A percentile compares a stretch with the other conserved stretches of the same genome.
These are phyloP conservation scores for Neodidymelliopsis sp. DNA, from an alignment of 2,329 filamentous ascomycete genomes.

Conservation along the genomic window DNA sequence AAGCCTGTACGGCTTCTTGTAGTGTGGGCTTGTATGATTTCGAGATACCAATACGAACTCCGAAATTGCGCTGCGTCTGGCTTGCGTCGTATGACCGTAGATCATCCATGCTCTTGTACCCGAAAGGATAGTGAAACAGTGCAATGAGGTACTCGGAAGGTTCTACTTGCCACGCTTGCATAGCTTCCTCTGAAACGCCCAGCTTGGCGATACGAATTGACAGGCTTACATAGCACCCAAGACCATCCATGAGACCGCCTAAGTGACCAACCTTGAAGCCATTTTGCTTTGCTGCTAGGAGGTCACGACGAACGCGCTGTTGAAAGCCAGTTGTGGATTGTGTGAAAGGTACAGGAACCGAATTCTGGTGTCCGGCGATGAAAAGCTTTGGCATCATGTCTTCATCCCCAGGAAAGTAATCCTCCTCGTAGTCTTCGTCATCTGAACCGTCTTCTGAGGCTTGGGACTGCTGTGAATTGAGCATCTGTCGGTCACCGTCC, in stretches of 20 bases:
- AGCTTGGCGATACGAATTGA: constrained; percentile 75
- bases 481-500: constrained; percentile 54
- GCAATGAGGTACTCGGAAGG: constrained; percentile 75
- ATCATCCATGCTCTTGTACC: constrained; percentile 67
- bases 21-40: constrained; percentile 74
- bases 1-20: constrained; percentile 61
- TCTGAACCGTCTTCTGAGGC: constrained; percentile 40
- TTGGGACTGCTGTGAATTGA: constrained; percentile 47
- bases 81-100: constrained; percentile 55
- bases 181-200: constrained; percentile 74
- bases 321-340: constrained; percentile 36
- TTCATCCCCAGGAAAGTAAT: constrained; percentile 50
- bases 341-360: constrained; percentile 16
- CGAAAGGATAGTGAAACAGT: constrained; percentile 69
- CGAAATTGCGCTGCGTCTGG: constrained; percentile 50
- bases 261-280: constrained; percentile 76
- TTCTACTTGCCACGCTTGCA: constrained; percentile 78
- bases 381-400: constrained; percentile 45
- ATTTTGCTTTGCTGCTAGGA: constrained; percentile 66
- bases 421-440: constrained; percentile 39
- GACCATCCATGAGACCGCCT: constrained; percentile 58
- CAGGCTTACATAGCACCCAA: constrained; percentile 66
- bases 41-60: constrained; percentile 75
- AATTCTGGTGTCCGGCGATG: constrained; percentile 4
- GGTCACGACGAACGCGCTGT: constrained; percentile 64